Percentiles rank a stretch among this genome's conserved stretches.
Evolutionary conservation across 352 stramenopile genomes (phyloP).

Genomic region (Saprolegnia diclina): DNA sequence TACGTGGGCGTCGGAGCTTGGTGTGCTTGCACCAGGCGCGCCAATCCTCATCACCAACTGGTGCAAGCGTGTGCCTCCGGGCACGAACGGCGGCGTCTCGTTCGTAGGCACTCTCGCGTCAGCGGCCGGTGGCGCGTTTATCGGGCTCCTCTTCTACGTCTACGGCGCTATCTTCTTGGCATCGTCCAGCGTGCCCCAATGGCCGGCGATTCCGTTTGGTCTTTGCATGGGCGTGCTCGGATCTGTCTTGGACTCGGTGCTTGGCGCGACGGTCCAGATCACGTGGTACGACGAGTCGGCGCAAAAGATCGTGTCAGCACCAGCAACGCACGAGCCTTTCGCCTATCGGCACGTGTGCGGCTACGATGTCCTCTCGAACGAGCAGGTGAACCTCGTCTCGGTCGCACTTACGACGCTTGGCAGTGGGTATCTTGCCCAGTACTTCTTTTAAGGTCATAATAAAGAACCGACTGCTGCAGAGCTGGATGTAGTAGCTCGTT

Average conservation of each 20-base stretch:
- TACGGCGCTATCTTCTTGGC: slow-evolving; percentile 35
- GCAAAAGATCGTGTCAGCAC: slow-evolving; percentile 49
- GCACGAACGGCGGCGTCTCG: slow-evolving; percentile 94
- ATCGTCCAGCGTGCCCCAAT: slow-evolving; percentile 37
- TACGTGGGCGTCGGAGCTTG: slow-evolving; percentile 94
- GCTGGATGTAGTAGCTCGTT: too few species aligned
- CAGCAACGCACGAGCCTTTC: neutral
- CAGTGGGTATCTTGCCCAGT: slow-evolving; percentile 39
- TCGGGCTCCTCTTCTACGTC: slow-evolving; percentile 72
- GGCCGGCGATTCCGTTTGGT: slow-evolving; percentile 52
- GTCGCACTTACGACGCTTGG: slow-evolving; percentile 49
- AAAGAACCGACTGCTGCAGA: too few species aligned
- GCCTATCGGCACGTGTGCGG: slow-evolving; percentile 13
- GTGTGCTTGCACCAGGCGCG: slow-evolving; percentile 70
- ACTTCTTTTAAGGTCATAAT: slow-evolving; percentile 43
- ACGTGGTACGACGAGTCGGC: slow-evolving; percentile 58
- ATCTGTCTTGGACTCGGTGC: slow-evolving; percentile 74
- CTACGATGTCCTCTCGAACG: slow-evolving; percentile 43
- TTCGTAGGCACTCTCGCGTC: slow-evolving; percentile 73
- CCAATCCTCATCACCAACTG: slow-evolving; percentile 85
- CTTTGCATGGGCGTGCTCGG: slow-evolving; percentile 54
- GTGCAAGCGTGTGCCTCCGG: slow-evolving; percentile 61
- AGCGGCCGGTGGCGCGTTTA: slow-evolving; percentile 77
- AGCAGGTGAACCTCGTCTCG: slow-evolving; percentile 68
- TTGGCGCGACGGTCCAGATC: slow-evolving; percentile 75